Base-by-base conservation (phyloP, 2,329 filamentous ascomycete genomes). In the Xylariaceae sp. region DNA sequence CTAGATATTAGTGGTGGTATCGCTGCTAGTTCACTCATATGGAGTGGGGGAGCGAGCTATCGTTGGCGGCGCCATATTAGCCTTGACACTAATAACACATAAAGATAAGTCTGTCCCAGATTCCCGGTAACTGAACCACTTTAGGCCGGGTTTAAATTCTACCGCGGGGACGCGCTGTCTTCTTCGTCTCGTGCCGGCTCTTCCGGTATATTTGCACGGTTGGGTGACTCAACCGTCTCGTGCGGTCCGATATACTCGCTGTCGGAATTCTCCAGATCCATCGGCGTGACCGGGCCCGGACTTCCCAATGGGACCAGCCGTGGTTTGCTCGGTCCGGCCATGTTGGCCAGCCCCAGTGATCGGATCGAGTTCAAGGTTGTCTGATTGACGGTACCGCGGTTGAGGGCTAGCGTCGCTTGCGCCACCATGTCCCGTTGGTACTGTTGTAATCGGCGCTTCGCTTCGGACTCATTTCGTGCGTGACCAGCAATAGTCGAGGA, bases 381-480 rank as follows among this genome's bases (percentile, higher is more conserved):
- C 6, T 68, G 64, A 41, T 62, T 69, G 7, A 67, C 40, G 57
- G 64, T 62, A 44, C 65, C 60, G 56, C 62, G 58, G 57, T 67
- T 69, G 26, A 73, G 69, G 5, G 77, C 79, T 58, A 79, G 69
- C 30, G 73, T 72, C 6, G 80, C 79, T 63, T 84, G 81, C 1
- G 78, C 76, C 47, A 83, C 76, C 80, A 84, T 83, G 53, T 84
- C 80, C 47, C 78, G 73, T 62, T 84, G 79, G 60, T 84, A 85
- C 60, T 84, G 79, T 62, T 79, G 76, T 39, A 84, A 60, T 55
- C 75, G 76, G 31, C 74, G 74, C 55, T 76, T 77, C 26, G 76
- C 72, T 51, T 84, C 80, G 0, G 74, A 74, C 37, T 72, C 70
- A 49, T 72, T 70, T 45, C 74, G 70, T 6, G 69, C 61, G 44